Evolutionary conservation across 2,329 filamentous ascomycete species (phyloP), one percentile per base, ranked within the genome.

Genomic region (Nannizzia gypsea): DNA sequence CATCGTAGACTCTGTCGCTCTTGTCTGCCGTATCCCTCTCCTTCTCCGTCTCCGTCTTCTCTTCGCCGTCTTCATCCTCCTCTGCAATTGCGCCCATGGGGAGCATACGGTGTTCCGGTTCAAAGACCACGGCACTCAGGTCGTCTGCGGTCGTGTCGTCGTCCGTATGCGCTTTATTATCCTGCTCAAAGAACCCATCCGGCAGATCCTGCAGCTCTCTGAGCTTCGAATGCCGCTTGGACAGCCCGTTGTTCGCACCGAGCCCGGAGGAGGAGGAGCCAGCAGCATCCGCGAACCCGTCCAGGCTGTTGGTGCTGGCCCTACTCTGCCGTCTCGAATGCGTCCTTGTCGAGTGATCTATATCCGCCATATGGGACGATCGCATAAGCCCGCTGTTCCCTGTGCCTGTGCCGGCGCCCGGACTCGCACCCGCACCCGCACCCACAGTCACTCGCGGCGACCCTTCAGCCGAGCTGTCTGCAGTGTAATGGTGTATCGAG

Each of bases 1-100:
- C 83, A 50, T 80, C 83, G 3, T 81, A 73, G 13, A 15, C 50
- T 2, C 31, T 34, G 28, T 28, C 50, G 3, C 22, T 8, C 24
- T 17, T 34, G 15, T 34, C 50, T 2, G 11, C 38, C 31, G 31
- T 34, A n/a, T n/a, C n/a, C n/a, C n/a, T n/a, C n/a, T n/a, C n/a
- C n/a, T n/a, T n/a, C n/a, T n/a, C n/a, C n/a, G n/a, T 17, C 38
- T 42, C n/a, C 13, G 15, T 71, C 74, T 34, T 54, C 6, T 54
- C 50, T 13, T 54, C 50, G n/a, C 8, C 28, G 5, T 54, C 50
- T 71, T 67, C 61, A 6, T 58, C 60, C 57, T 69, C 68, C 50
- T 68, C 74, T 66, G 65, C 72, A 67, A 65, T 73, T 65, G 68
- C 71, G 65, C 62, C 75, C 67, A 68, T 74, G 60, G 66, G 71